Percentiles rank a stretch among this genome's conserved stretches.
Evolutionary conservation across 148 eudicot species (phyloP).

Genomic region (Silene latifolia): DNA sequence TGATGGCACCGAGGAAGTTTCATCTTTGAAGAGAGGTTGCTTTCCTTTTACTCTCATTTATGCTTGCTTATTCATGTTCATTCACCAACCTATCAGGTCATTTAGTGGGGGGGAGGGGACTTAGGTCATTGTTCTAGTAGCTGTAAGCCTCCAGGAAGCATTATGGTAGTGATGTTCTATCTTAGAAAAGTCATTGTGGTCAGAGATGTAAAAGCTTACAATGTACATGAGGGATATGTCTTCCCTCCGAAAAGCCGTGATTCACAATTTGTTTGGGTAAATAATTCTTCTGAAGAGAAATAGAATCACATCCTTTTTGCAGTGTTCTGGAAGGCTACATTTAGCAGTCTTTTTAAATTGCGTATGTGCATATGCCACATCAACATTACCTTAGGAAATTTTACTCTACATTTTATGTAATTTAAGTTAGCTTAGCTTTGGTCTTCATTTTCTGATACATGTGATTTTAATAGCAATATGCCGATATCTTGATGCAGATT

Average conservation of each 20-base stretch:
- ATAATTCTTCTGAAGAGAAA: not conserved
- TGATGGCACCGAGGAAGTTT: conserved; percentile 26
- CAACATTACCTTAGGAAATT: not conserved
- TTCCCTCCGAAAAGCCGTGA: not conserved
- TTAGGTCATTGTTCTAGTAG: not conserved
- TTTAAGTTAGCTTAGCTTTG: not conserved
- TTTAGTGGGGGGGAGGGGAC: not conserved
- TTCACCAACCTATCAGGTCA: not conserved
- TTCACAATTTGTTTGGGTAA: too few relatives aligned
- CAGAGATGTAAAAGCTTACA: not conserved
- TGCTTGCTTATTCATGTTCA: conserved; percentile 7
- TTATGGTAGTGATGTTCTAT: not conserved
- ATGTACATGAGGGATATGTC: not conserved
- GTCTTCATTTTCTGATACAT: not conserved
- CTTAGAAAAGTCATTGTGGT: not conserved
- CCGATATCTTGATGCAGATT: not conserved
- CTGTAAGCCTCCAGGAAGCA: conserved; percentile 8
- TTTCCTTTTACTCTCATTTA: conserved; percentile 6
- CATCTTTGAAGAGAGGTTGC: conserved; percentile 31
- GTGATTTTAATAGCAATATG: not conserved
- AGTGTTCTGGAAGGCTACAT: not conserved
- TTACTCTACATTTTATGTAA: not conserved
- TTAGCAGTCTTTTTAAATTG: not conserved
- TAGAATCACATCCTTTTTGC: not conserved
- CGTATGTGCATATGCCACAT: not conserved